These are phyloP conservation scores for Angomonas ambiguus DNA, from an alignment of 208 protist species.

Conservation along the genomic window DNA sequence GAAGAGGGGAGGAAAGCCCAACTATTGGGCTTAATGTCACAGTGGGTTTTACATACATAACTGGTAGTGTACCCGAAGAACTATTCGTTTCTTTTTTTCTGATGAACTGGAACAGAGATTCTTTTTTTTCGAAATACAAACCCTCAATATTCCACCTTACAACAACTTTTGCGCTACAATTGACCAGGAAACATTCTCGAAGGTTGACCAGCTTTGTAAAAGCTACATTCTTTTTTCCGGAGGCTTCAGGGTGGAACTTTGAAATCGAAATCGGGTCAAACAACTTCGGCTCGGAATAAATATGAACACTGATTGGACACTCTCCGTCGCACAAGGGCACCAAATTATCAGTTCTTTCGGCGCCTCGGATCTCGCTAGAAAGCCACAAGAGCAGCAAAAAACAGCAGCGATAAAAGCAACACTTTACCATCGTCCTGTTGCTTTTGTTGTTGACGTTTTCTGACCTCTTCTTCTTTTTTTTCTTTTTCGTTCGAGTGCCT, in stretches of 20 bases:
- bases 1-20: conserved; percentile 61
- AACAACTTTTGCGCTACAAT: conserved; percentile 22
- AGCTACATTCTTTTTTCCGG: conserved; percentile 10
- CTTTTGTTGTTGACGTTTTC: not conserved
- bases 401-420: not conserved
- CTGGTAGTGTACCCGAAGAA: not conserved
- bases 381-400: not conserved
- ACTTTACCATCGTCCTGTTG: too few species aligned
- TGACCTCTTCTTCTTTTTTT: not conserved
- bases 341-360: not conserved
- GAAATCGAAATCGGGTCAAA: conserved; percentile 21
- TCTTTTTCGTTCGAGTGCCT: not conserved
- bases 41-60: conserved; percentile 43
- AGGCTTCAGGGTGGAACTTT: conserved; percentile 17
- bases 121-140: conserved; percentile 23
- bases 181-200: conserved; percentile 13
- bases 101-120: conserved; percentile 24
- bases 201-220: conserved; percentile 24
- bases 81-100: conserved; percentile 2
- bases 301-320: not conserved
- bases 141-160: conserved; percentile 25
- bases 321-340: not conserved
- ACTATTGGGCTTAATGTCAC: conserved; percentile 71
- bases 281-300: conserved; percentile 11
- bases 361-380: not conserved